phyloP scores from a whole-genome alignment of 257 asterid genomes.

The Solanum etuberosum region DNA sequence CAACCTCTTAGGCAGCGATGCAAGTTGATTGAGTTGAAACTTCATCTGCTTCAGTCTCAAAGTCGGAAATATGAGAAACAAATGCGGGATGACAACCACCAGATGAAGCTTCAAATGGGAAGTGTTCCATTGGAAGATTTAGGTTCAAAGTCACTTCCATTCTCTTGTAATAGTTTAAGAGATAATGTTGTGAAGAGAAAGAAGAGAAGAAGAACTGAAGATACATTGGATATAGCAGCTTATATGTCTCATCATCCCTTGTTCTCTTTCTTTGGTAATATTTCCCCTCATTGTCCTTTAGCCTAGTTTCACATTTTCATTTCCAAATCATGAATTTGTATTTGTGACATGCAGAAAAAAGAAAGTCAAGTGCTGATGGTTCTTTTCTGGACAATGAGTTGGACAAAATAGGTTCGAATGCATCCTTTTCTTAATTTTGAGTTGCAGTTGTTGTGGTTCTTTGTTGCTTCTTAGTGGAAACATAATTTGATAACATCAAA shows the following conservation, averaged over 20 bases:
- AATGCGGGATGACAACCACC: not conserved
- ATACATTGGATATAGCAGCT: not conserved
- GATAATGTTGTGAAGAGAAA: constrained; percentile 1
- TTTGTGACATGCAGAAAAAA: not conserved
- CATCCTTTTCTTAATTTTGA: not conserved
- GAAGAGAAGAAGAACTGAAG: constrained; percentile 10
- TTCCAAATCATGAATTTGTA: not conserved
- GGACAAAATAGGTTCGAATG: not conserved
- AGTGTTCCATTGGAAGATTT: not conserved
- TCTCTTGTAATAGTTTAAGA: not conserved
- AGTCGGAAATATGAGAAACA: constrained; percentile 4
- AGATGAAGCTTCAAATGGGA: not conserved
- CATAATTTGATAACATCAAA: not conserved
- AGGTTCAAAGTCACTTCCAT: constrained; percentile 5
- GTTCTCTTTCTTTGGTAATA: constrained; percentile 8
- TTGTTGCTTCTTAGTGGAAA: not conserved
- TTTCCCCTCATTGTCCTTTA: not conserved
- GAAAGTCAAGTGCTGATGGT: constrained; percentile 3
- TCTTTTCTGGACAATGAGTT: not conserved
- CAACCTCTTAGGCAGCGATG: constrained; percentile 1
- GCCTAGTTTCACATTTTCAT: not conserved
- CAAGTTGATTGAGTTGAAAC: constrained; percentile 7
- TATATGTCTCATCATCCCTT: constrained; percentile 8
- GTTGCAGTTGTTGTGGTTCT: not conserved
- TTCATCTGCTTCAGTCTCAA: not conserved